Evolutionary conservation across 2,329 filamentous ascomycete species (phyloP), one percentile per base, ranked within the genome.

Genomic region (Aspergillus pseudotamarii): DNA sequence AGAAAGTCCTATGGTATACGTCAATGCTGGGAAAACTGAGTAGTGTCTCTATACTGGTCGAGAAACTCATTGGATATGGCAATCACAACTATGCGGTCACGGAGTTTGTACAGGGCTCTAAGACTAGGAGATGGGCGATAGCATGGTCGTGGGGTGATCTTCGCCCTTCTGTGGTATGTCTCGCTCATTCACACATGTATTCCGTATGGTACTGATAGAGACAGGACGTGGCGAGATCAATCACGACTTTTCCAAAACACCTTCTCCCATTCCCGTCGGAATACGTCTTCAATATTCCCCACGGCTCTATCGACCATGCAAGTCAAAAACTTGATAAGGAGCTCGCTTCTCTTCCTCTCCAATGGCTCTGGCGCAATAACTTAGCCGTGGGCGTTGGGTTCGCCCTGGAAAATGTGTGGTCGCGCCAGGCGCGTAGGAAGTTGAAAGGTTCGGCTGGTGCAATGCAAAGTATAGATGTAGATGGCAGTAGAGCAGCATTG

Each of bases 21-120:
- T 89, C 89, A 59, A 96, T 98, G 92, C 82, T 98, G 0, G 94
- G 94, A 0, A 96, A 96, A 71, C 81, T 92, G 34, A 94, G 90
- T 68, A 81, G 92, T 3, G 83, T 90, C 0, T 80, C 82, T 0
- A 77, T 90, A 0, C 79, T 97, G 0, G 82, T 88, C 6, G 82
- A 83, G 58, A 81, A 90, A 9, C 76, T 88, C 4, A 84, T 85
- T 19, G 78, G 83, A 2, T 73, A 84, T 11, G 82, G 80, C 0
- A 84, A 96, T 43, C 81, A 82, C 43, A 99, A 98, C 74, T 97
- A 89, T 69, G 94, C 93, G 0, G 87, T 97, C 0, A 91, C 90
- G 0, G 88, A 91, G 66, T 90, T 98, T 68, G 83, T 92, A 0
- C 92, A 94, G 62, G 92, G 91, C 0, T 87, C 80, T 54, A 90